Percentiles rank a stretch among this genome's conserved stretches.
These are phyloP conservation scores for Coelastrella sp. DNA, from an alignment of 139 green algal species.

Conservation along the genomic window DNA sequence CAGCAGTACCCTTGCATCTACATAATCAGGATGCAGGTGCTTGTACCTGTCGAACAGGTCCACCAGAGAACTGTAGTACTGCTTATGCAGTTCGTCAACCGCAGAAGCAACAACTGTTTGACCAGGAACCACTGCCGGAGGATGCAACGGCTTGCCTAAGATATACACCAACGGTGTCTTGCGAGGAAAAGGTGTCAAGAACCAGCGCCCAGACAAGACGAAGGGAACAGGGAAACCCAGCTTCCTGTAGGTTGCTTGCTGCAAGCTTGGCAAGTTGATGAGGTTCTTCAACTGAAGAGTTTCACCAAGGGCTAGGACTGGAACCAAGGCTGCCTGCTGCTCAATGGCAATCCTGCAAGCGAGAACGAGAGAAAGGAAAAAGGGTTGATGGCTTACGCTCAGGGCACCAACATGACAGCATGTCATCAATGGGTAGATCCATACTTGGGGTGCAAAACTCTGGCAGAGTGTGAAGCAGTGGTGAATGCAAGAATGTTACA, in stretches of 20 bases:
- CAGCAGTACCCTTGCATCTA: constrained; percentile 55
- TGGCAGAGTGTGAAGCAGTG: too few relatives aligned
- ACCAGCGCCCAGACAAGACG: constrained; percentile 73
- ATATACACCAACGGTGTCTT: constrained; percentile 71
- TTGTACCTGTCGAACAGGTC: constrained; percentile 64
- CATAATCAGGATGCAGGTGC: constrained; percentile 65
- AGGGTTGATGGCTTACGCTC: too few relatives aligned
- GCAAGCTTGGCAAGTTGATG: constrained; percentile 70
- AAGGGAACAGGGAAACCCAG: constrained; percentile 85
- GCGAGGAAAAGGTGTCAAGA: constrained; percentile 75
- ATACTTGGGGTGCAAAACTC: too few relatives aligned
- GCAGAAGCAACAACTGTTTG: constrained; percentile 18
- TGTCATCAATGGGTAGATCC: too few relatives aligned
- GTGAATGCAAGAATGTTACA: too few relatives aligned
- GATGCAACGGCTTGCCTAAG: constrained; percentile 73
- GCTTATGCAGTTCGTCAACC: constrained; percentile 67
- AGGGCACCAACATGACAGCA: too few relatives aligned
- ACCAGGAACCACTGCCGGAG: constrained; percentile 25
- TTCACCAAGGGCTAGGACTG: constrained; percentile 85
- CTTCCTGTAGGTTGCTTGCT: constrained; percentile 81
- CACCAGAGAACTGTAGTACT: constrained; percentile 69
- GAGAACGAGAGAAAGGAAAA: too few relatives aligned
- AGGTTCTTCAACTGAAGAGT: constrained; percentile 70
- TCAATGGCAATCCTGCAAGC: constrained; percentile 74
- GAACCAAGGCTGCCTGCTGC: constrained; percentile 80